Evolutionary conservation across 805 yeast species (phyloP).

Genomic region (Wickerhamomyces chaumierensis): DNA sequence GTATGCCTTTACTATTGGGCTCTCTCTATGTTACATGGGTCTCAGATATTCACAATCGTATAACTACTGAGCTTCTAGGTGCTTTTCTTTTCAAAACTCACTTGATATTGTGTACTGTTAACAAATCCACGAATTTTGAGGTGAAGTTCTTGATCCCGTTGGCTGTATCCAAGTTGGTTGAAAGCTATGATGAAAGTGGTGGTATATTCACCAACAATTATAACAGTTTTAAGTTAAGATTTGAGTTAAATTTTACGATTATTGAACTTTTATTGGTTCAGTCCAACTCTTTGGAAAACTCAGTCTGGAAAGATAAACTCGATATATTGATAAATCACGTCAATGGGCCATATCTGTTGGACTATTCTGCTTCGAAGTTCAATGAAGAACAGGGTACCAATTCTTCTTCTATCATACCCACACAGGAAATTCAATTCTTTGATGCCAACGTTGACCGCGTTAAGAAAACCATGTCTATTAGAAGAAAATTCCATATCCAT

Average conservation of each 20-base stretch:
- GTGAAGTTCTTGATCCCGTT: constrained; percentile 40
- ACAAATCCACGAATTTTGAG: constrained; percentile 18
- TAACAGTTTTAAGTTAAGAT: constrained; percentile 30
- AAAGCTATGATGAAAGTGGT: constrained; percentile 18
- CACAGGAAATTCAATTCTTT: constrained; percentile 6
- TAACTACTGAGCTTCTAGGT: constrained; percentile 19
- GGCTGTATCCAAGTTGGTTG: constrained; percentile 21
- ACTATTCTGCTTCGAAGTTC: constrained; percentile 16
- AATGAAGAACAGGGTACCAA: constrained; percentile 14
- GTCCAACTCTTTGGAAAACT: constrained; percentile 22
- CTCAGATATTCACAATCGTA: constrained; percentile 3
- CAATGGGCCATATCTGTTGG: constrained; percentile 23
- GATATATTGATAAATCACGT: constrained; percentile 19
- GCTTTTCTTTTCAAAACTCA: constrained; percentile 40
- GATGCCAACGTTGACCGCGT: constrained; percentile 16
- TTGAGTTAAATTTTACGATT: constrained; percentile 30
- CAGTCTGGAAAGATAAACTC: constrained; percentile 30
- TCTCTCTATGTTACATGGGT: constrained; percentile 30
- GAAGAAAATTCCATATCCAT: constrained; percentile 1
- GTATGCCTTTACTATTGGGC: constrained; percentile 33
- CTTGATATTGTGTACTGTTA: constrained; percentile 26
- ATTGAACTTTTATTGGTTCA: constrained; percentile 34
- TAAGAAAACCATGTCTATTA: background rate
- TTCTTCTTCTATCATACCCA: constrained; percentile 14
- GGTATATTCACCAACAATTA: constrained; percentile 23